A percentile compares a stretch with the other conserved stretches of the same genome.
These are phyloP conservation scores for Trichocomaceae sp. DNA, from an alignment of 2,329 filamentous ascomycete species.

Conservation along the genomic window DNA sequence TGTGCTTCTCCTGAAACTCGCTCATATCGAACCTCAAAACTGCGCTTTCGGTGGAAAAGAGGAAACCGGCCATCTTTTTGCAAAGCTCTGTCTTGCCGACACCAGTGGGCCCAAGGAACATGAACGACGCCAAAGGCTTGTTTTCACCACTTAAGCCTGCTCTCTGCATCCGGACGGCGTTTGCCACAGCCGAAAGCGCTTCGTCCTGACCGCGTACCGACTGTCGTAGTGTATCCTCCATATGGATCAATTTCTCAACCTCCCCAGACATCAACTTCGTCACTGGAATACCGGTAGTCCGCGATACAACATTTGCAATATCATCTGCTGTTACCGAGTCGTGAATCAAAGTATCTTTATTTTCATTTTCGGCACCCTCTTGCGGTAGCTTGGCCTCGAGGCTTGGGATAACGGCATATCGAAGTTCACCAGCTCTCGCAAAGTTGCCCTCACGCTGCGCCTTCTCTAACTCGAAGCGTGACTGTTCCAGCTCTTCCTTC, in stretches of 20 bases:
- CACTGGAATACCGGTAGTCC: constrained; percentile 87
- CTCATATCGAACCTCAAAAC: constrained; percentile 96
- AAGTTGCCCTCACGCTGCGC: constrained; percentile 86
- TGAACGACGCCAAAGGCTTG: constrained; percentile 85
- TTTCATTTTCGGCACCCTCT: constrained; percentile 53
- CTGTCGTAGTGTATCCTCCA: constrained; percentile 82
- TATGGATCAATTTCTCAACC: constrained; percentile 87
- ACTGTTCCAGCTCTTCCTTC: constrained; percentile 82
- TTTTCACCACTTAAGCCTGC: constrained; percentile 90
- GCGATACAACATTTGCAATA: constrained; percentile 84
- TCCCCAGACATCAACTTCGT: constrained; percentile 89
- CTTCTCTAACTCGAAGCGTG: constrained; percentile 75
- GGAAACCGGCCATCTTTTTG: constrained; percentile 87
- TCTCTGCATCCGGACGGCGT: constrained; percentile 88
- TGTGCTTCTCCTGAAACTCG: constrained; percentile 97
- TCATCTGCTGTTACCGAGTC: constrained; percentile 94
- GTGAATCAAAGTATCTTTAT: constrained; percentile 64
- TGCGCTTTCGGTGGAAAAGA: constrained; percentile 86
- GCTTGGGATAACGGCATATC: constrained; percentile 78
- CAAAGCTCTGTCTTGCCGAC: constrained; percentile 96
- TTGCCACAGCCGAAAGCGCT: constrained; percentile 80
- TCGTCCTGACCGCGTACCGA: constrained; percentile 91
- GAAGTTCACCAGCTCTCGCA: constrained; percentile 78
- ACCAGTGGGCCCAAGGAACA: constrained; percentile 94
- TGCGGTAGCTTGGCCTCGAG: constrained; percentile 73